Conservation (phyloP, 2,329 filamentous ascomycete species). For the Cordyceps militaris region DNA sequence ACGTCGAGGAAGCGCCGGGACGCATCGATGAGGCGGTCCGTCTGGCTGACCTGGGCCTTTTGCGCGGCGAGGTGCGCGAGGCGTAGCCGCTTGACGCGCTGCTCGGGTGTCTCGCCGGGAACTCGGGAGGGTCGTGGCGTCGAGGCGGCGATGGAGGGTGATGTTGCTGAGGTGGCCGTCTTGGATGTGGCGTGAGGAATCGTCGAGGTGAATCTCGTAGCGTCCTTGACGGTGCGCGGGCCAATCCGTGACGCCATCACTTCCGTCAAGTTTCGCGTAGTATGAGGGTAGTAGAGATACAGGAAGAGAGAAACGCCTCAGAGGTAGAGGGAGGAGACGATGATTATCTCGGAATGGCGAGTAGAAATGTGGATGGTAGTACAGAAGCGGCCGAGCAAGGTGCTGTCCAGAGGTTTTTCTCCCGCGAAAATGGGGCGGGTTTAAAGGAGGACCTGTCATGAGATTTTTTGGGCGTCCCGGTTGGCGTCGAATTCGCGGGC, state of each 20-base stretch:
- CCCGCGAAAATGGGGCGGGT: slow-evolving; percentile 10
- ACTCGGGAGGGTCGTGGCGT: slow-evolving; percentile 23
- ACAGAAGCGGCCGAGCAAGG: not conserved
- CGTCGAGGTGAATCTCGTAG: slow-evolving; percentile 59
- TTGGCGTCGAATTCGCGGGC: slow-evolving; percentile 13
- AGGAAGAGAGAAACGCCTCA: not conserved
- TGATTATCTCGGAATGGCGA: not conserved
- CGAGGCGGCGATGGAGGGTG: slow-evolving; percentile 13
- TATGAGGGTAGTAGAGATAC: not conserved
- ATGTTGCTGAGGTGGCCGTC: slow-evolving; percentile 29
- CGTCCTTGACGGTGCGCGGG: slow-evolving; percentile 67
- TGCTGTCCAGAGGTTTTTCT: slow-evolving; percentile 4
- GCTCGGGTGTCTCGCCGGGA: slow-evolving; percentile 55
- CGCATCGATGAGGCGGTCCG: slow-evolving; percentile 43
- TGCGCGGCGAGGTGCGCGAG: slow-evolving; percentile 62
- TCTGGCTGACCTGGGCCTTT: slow-evolving; percentile 46
- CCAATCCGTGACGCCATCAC: slow-evolving; percentile 37
- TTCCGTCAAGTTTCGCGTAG: not conserved
- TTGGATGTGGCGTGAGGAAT: slow-evolving; percentile 61
- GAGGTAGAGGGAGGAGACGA: not conserved
- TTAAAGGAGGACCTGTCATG: slow-evolving; percentile 13
- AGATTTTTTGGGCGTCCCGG: slow-evolving; percentile 14
- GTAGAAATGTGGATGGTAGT: not conserved
- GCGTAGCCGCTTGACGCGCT: slow-evolving; percentile 61
- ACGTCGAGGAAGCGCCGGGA: slow-evolving; percentile 47